A percentile compares a stretch with the other conserved stretches of the same genome.
These are phyloP conservation scores for Pseudocercospora crystallina DNA, from an alignment of 2,329 filamentous ascomycete species.

Conservation along the genomic window DNA sequence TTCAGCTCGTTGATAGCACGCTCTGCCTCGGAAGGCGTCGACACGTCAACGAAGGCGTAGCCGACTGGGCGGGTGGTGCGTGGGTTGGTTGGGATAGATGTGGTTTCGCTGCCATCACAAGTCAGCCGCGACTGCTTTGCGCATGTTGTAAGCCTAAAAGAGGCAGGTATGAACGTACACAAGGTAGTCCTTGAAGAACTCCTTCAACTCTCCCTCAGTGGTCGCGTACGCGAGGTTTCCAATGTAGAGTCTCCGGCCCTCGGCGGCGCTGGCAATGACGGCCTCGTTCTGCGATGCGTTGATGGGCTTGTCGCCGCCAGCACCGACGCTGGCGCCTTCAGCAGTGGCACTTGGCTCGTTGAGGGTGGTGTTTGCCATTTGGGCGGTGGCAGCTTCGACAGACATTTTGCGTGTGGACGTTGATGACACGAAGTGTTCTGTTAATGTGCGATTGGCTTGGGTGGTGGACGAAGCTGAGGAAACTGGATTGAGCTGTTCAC, in stretches of 20 bases:
- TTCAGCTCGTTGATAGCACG: constrained; percentile 94
- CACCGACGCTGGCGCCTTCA: constrained; percentile 53
- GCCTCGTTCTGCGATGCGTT: constrained; percentile 79
- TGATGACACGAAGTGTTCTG: constrained; percentile 53
- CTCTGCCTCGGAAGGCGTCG: constrained; percentile 89
- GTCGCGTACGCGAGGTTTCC: constrained; percentile 99
- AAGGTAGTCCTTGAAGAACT: constrained; percentile 99
- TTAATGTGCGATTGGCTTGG: constrained; percentile 26
- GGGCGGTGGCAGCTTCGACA: constrained; percentile 77
- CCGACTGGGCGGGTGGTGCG: constrained; percentile 97
- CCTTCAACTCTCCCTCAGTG: constrained; percentile 99
- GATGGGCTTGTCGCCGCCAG: constrained; percentile 62
- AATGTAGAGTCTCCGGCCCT: constrained; percentile 99
- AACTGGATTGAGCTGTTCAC: constrained; percentile 27
- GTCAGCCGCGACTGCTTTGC: constrained; percentile 20
- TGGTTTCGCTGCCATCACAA: constrained; percentile 72
- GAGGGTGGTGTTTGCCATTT: constrained; percentile 65
- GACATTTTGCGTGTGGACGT: constrained; percentile 73
- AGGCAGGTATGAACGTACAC: constrained; percentile 68
- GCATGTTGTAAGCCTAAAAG: background rate
- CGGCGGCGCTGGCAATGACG: constrained; percentile 93
- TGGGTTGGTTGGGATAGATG: constrained; percentile 98
- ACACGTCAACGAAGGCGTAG: constrained; percentile 98
- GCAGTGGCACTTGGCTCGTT: constrained; percentile 57
- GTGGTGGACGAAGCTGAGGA: constrained; percentile 41